Percentiles rank a stretch among this genome's conserved stretches.
Evolutionary conservation across 345 rosid genomes (phyloP).

Genomic region (Arabis hirsuta): DNA sequence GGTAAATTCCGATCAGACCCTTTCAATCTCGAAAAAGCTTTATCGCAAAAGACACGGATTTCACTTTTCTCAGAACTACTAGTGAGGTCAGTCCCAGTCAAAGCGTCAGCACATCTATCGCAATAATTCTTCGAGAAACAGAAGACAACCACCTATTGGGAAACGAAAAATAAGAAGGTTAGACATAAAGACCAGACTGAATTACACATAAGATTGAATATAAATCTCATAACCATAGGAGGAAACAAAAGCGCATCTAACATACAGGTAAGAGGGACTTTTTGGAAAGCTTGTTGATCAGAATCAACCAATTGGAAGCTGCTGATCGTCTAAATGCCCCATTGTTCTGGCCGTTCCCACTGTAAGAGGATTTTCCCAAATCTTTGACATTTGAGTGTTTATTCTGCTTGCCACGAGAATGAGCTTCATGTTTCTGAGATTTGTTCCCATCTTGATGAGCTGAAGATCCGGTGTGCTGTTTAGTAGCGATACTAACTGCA

Average conservation of each 20-base stretch:
- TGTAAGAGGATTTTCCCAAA: constrained; percentile 52
- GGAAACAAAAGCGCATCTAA: constrained; percentile 22
- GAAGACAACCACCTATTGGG: constrained; percentile 78
- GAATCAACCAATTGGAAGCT: constrained; percentile 79
- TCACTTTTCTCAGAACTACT: constrained; percentile 84
- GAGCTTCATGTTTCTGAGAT: constrained; percentile 68
- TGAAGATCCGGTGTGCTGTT: constrained; percentile 57
- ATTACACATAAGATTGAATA: constrained; percentile 2
- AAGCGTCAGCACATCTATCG: constrained; percentile 80
- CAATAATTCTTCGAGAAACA: constrained; percentile 97
- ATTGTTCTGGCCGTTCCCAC: constrained; percentile 64
- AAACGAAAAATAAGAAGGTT: constrained; percentile 7
- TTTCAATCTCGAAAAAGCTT: constrained; percentile 92
- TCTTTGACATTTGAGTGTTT: constrained; percentile 68
- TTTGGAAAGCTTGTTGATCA: constrained; percentile 85
- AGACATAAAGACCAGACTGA: constrained; percentile 19
- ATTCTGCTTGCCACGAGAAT: constrained; percentile 69
- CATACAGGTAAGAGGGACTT: constrained; percentile 84
- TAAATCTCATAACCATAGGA: constrained; percentile 20
- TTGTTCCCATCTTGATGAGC: constrained; percentile 60
- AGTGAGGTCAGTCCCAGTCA: constrained; percentile 81
- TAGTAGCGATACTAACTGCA: constrained; percentile 48
- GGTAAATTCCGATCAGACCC: constrained; percentile 96
- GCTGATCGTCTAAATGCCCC: constrained; percentile 78
- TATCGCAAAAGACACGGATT: constrained; percentile 89